phyloP scores from a whole-genome alignment of 148 eudicot genomes.

The Chenopodium formosanum region DNA sequence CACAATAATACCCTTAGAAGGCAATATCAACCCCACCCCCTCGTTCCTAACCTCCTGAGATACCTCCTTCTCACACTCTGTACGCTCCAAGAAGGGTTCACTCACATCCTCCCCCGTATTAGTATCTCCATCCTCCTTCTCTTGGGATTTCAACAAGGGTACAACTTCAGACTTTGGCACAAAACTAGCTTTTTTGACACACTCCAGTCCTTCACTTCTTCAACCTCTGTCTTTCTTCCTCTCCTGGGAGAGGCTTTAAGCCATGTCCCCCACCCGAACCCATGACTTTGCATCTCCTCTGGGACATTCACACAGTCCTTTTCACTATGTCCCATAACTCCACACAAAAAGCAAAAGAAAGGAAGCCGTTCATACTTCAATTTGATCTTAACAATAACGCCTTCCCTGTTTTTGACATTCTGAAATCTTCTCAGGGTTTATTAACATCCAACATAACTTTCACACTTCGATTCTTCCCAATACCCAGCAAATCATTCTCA shows the following conservation, averaged over 20 bases:
- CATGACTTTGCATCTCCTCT: no score
- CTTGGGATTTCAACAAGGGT: no score
- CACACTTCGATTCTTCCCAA: neutral
- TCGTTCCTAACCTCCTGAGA: no score
- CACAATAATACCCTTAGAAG: no score
- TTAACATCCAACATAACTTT: neutral
- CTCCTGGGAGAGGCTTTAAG: neutral
- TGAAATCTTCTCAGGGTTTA: neutral
- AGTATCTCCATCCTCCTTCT: no score
- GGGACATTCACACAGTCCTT: neutral
- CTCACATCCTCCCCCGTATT: no score
- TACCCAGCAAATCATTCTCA: neutral
- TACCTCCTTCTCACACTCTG: no score
- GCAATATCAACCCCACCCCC: no score
- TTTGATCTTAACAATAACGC: neutral
- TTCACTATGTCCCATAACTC: neutral
- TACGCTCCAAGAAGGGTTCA: no score
- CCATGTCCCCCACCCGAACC: neutral
- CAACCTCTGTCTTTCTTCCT: neutral
- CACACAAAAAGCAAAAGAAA: neutral
- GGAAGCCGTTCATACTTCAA: neutral
- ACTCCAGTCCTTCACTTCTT: no score
- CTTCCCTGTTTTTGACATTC: neutral
- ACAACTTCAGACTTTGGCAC: no score
- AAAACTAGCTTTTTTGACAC: no score